Evolutionary conservation across 306 rosid genomes (phyloP), one percentile per base, ranked within the genome.

Genomic region (Herpetospermum pedunculosum): DNA sequence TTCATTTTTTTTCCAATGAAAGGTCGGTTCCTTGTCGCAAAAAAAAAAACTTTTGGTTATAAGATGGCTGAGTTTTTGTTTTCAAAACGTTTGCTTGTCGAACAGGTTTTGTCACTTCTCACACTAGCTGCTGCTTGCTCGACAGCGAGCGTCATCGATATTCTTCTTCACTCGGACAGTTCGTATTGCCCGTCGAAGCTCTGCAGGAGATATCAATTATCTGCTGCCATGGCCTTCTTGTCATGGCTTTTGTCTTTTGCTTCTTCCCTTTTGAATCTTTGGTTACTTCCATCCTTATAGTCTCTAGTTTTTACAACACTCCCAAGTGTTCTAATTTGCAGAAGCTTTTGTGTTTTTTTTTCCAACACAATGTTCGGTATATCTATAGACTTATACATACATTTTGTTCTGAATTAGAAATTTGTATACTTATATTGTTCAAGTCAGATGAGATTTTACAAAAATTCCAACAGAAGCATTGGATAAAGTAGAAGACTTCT

Each of bases 71-170:
- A 15, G 47, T 25, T 67, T 1, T 38, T 11, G 18, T 67, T 41
- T 44, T 26, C 3, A 59, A 44, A 75, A 29, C 4, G 14, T 57
- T 25, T 58, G 46, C 29, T 18, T 49, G 58, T 1, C 34, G 46
- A 41, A 44, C 85, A 92, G 95, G 83, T 88, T 26, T 52, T 88
- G 57, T 90, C 98, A 43, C 76, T 80, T 52, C 96, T 92, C 43
- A 90, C 92, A 13, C 82, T 92, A 14, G 95, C 91, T 21, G 91
- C 92, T 63, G 95, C 96, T 43, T 81, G 87, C 86, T 88, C 98
- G 41, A 85, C 95, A 7, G 83, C 89, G 6, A 92, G 98, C 62
- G 95, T 90, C 69, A 87, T 84, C n/a, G 88, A 87, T 72, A 72
- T 90, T 60, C 74, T 92, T 70, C 86, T 88, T 50, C 83, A 83